Conservation (phyloP, 75 land plant genomes). For the Gnetum montanum region DNA sequence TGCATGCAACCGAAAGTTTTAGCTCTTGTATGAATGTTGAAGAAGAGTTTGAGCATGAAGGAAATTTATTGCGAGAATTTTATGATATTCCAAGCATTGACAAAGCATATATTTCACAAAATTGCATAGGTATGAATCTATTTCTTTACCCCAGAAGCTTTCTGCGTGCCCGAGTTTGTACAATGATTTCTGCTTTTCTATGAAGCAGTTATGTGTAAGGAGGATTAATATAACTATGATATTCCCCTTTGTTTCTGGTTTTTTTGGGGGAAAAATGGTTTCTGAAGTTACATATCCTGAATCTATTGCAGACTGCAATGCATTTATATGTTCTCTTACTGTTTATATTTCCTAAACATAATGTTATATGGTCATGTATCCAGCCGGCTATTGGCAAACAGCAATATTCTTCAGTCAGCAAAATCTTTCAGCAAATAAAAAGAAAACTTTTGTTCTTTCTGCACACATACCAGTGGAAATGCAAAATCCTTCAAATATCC, state of each 20-base stretch:
- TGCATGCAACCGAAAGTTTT: background rate
- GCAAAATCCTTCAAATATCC: slow-evolving; percentile 17
- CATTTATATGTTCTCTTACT: background rate
- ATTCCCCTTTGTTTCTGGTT: background rate
- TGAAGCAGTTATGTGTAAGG: background rate
- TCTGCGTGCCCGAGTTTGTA: background rate
- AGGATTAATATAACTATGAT: background rate
- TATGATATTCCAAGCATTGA: slow-evolving; percentile 61
- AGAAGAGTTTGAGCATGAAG: slow-evolving; percentile 42
- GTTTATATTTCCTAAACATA: background rate
- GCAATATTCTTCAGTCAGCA: slow-evolving; percentile 78
- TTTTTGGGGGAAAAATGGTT: background rate
- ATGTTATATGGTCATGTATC: background rate
- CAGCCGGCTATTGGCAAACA: slow-evolving; percentile 44
- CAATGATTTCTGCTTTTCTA: background rate
- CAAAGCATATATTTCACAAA: slow-evolving; percentile 78
- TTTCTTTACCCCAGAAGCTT: background rate
- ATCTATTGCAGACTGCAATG: background rate
- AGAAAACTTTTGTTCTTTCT: slow-evolving; percentile 46
- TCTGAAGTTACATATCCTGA: background rate
- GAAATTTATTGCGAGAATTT: slow-evolving; percentile 74
- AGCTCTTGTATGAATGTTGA: slow-evolving; percentile 3
- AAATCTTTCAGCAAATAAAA: slow-evolving; percentile 74
- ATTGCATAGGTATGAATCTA: slow-evolving; percentile 31
- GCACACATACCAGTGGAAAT: slow-evolving; percentile 42